phyloP scores from a whole-genome alignment of 108 stramenopile species.

The Fistulifera solaris region DNA sequence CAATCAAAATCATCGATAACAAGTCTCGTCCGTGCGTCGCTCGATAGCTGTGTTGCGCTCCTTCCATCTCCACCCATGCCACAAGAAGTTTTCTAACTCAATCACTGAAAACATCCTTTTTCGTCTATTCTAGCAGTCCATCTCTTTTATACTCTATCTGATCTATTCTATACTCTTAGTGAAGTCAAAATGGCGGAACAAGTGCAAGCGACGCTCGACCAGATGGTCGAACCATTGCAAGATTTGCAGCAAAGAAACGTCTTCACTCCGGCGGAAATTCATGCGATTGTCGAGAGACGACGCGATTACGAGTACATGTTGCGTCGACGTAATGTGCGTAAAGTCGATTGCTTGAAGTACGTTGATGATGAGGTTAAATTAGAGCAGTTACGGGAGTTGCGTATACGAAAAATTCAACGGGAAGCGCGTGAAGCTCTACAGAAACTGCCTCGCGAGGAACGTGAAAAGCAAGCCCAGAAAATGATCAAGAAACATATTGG shows the following conservation, averaged over 20 bases:
- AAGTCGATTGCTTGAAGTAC: slow-evolving; percentile 70
- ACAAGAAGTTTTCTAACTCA: neutral
- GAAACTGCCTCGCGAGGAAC: slow-evolving; percentile 9
- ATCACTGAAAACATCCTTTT: neutral
- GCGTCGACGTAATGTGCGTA: slow-evolving; percentile 39
- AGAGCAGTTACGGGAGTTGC: slow-evolving; percentile 51
- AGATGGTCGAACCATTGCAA: slow-evolving; percentile 74
- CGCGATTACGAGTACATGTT: slow-evolving; percentile 72
- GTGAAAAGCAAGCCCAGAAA: slow-evolving; percentile 9
- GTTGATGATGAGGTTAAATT: slow-evolving; percentile 62
- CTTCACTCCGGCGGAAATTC: slow-evolving; percentile 60
- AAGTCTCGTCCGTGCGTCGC: too few relatives aligned
- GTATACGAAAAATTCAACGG: slow-evolving; percentile 37
- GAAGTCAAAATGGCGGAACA: slow-evolving; percentile 71
- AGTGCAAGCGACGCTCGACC: slow-evolving; percentile 75
- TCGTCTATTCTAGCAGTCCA: neutral
- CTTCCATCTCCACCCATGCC: too few relatives aligned
- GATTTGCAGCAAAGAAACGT: slow-evolving; percentile 65
- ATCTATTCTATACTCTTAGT: slow-evolving; percentile 1
- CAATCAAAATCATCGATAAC: too few relatives aligned
- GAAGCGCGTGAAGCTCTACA: slow-evolving; percentile 26
- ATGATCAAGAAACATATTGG: slow-evolving; percentile 42
- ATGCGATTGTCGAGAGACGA: slow-evolving; percentile 69
- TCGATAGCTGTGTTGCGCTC: too few relatives aligned
- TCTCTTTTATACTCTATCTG: neutral